These are phyloP conservation scores for Thozetella sp. DNA, from an alignment of 495 filamentous ascomycete species.

Conservation along the genomic window DNA sequence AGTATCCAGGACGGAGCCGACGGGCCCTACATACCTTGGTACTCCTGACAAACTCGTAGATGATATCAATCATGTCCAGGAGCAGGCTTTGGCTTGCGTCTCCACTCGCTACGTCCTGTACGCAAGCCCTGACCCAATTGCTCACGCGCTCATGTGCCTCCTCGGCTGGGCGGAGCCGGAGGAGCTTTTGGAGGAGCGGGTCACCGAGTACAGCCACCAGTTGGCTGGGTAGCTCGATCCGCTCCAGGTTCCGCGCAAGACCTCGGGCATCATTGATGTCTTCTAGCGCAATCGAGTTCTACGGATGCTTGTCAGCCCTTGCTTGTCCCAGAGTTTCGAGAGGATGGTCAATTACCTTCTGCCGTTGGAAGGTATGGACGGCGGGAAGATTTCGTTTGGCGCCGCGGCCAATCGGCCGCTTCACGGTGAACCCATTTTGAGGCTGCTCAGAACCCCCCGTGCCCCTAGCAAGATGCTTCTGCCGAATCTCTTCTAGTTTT, in stretches of 20 bases:
- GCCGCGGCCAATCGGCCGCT: constrained; percentile 44
- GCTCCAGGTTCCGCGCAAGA: constrained; percentile 76
- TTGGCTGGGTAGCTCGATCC: constrained; percentile 80
- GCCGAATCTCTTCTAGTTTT: constrained; percentile 67
- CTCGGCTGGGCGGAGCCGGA: constrained; percentile 64
- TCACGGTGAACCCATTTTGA: constrained; percentile 53
- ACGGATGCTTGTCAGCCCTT: constrained; percentile 4
- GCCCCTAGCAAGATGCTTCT: constrained; percentile 46
- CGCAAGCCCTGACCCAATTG: constrained; percentile 66
- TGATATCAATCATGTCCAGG: constrained; percentile 55
- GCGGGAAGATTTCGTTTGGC: constrained; percentile 55
- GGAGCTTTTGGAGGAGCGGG: constrained; percentile 75
- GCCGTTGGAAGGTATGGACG: constrained; percentile 74
- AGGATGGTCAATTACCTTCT: constrained; percentile 49
- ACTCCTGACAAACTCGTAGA: constrained; percentile 60
- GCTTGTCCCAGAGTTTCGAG: neutral
- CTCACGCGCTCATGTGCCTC: constrained; percentile 57
- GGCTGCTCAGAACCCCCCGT: constrained; percentile 23
- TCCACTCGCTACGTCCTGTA: constrained; percentile 59
- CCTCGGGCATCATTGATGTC: constrained; percentile 73
- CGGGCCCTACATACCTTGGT: constrained; percentile 60
- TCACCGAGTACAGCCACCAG: constrained; percentile 76
- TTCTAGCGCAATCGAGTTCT: constrained; percentile 72
- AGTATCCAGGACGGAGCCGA: no score
- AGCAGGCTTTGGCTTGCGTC: constrained; percentile 49